Conservation (phyloP, 345 rosid genomes). For the Eutrema japonicum region DNA sequence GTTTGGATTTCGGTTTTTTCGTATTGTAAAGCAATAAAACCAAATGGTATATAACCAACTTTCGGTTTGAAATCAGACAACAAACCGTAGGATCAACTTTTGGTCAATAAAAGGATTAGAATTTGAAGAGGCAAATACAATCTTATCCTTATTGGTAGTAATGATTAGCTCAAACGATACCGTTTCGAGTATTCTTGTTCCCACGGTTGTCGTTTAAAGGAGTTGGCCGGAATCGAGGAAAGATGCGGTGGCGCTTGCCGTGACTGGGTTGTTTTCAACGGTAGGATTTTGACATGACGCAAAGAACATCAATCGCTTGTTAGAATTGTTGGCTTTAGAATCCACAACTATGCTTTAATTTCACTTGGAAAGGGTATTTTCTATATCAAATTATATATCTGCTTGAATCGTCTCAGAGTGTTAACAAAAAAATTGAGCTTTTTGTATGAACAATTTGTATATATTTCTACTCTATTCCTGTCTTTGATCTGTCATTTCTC, state of each 20-base stretch:
- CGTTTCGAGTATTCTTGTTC: background rate
- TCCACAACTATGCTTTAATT: background rate
- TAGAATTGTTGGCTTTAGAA: background rate
- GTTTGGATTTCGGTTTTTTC: no score
- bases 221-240: conserved; percentile 8
- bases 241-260: conserved; percentile 5
- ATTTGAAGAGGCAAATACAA: no score
- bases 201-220: background rate
- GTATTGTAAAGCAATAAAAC: no score
- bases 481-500: conserved; percentile 15
- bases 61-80: background rate
- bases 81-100: background rate
- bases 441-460: conserved; percentile 21
- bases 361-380: conserved; percentile 5
- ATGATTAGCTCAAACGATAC: background rate
- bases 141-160: background rate
- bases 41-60: no score
- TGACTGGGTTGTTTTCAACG: background rate
- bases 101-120: no score
- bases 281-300: background rate
- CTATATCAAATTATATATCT: background rate
- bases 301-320: background rate
- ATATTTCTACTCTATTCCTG: background rate
- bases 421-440: background rate
- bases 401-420: conserved; percentile 23